Evolutionary conservation across 768 basidiomycete genomes (phyloP).

Genomic region (Russula emetica): DNA sequence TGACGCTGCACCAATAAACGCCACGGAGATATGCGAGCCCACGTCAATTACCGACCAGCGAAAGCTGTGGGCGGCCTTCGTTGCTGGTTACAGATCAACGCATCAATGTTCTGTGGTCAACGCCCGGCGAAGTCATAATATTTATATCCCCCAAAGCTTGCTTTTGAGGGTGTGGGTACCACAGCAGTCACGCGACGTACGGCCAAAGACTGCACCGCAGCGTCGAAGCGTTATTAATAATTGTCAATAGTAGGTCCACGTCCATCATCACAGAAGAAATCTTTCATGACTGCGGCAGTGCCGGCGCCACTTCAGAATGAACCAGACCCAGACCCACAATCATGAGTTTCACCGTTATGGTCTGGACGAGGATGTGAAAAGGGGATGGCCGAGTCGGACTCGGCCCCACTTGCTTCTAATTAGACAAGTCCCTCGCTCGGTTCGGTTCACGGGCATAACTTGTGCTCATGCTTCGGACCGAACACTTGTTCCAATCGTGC

Average conservation of each 20-base stretch:
- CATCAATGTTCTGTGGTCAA: not conserved
- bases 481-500: not conserved
- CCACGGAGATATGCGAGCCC: slow-evolving; percentile 5
- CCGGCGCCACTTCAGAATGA: not conserved
- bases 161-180: not conserved
- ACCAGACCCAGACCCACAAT: not conserved
- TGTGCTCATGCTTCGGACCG: not conserved
- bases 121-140: not conserved
- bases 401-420: not conserved
- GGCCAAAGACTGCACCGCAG: not conserved
- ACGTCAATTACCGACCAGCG: not conserved
- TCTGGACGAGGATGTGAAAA: not conserved
- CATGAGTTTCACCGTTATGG: not conserved
- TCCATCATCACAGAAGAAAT: not conserved
- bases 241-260: not conserved
- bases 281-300: not conserved
- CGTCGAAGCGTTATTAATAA: no score
- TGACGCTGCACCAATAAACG: not conserved
- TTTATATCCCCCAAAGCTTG: not conserved
- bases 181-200: not conserved
- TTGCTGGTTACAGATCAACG: not conserved
- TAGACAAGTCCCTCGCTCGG: not conserved
- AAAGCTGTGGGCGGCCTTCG: not conserved
- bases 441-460: not conserved
- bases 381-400: not conserved